These are phyloP conservation scores for Irpex sp. DNA, from an alignment of 1,284 basidiomycete species.

Conservation along the genomic window DNA sequence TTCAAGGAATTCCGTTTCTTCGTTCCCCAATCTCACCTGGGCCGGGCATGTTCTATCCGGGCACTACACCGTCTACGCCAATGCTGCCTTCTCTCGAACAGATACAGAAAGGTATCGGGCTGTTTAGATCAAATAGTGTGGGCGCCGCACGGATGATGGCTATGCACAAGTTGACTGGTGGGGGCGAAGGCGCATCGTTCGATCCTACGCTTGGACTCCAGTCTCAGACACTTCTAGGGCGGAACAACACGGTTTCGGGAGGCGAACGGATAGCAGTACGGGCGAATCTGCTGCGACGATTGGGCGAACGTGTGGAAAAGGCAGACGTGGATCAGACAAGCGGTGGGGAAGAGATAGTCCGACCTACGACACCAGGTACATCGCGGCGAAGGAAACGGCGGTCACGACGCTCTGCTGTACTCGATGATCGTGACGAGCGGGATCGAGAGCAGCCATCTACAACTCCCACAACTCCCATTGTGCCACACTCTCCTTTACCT, in stretches of 20 bases:
- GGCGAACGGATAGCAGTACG: slow-evolving; percentile 72
- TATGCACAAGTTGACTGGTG: slow-evolving; percentile 71
- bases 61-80: slow-evolving; percentile 62
- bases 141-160: slow-evolving; percentile 61
- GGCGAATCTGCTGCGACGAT: slow-evolving; percentile 55
- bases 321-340: slow-evolving; percentile 60
- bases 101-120: slow-evolving; percentile 45
- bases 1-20: slow-evolving; percentile 51
- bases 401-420: slow-evolving; percentile 49
- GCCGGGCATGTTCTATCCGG: slow-evolving; percentile 52
- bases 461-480: slow-evolving; percentile 57
- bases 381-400: slow-evolving; percentile 53
- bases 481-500: slow-evolving; percentile 49
- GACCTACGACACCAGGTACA: slow-evolving; percentile 31
- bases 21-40: slow-evolving; percentile 46
- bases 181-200: slow-evolving; percentile 53
- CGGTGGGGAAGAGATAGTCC: slow-evolving; percentile 57
- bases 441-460: slow-evolving; percentile 48
- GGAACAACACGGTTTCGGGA: slow-evolving; percentile 78
- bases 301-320: slow-evolving; percentile 62
- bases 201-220: slow-evolving; percentile 34
- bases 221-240: slow-evolving; percentile 47
- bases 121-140: slow-evolving; percentile 79
- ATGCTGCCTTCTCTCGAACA: slow-evolving; percentile 66
- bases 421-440: slow-evolving; percentile 70